Evolutionary conservation across 2,329 filamentous ascomycete species (phyloP).

Genomic region (Pseudocercospora pini-densiflorae): DNA sequence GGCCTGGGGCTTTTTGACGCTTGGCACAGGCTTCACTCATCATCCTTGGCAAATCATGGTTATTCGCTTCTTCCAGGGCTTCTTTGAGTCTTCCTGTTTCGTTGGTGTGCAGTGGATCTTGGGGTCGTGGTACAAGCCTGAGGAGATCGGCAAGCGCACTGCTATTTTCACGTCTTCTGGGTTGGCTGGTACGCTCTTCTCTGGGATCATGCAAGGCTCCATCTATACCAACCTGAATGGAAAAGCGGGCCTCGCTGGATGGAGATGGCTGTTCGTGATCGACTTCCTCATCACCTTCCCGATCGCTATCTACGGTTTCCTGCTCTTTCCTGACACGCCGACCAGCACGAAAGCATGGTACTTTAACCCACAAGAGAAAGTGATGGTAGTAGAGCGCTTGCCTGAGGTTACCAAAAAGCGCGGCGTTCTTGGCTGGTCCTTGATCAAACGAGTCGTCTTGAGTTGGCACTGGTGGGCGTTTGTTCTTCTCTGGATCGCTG

Average conservation of each 20-base stretch:
- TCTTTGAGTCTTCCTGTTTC: constrained; percentile 36
- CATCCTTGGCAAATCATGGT: constrained; percentile 62
- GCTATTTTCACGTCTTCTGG: constrained; percentile 66
- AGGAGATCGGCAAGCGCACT: constrained; percentile 60
- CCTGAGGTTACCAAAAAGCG: constrained; percentile 31
- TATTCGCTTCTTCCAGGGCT: constrained; percentile 56
- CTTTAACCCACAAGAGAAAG: constrained; percentile 29
- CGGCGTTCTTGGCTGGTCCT: constrained; percentile 30
- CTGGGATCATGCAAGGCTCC: constrained; percentile 65
- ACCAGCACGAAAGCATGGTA: constrained; percentile 57
- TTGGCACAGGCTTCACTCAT: constrained; percentile 55
- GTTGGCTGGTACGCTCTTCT: constrained; percentile 65
- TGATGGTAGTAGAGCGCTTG: constrained; percentile 30
- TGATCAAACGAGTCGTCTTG: constrained; percentile 31
- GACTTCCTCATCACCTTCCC: constrained; percentile 62
- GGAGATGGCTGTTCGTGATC: constrained; percentile 65
- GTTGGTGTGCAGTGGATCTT: constrained; percentile 36
- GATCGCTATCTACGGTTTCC: constrained; percentile 58
- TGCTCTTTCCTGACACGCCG: constrained; percentile 59
- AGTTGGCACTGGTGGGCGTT: constrained; percentile 38
- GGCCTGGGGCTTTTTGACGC: constrained; percentile 67
- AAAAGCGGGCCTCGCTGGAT: constrained; percentile 56
- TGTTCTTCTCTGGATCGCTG: constrained; percentile 35
- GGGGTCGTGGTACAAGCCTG: constrained; percentile 33
- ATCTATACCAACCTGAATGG: constrained; percentile 53